Conservation (phyloP, 257 asterid species). For the Gynochthodes officinalis region DNA sequence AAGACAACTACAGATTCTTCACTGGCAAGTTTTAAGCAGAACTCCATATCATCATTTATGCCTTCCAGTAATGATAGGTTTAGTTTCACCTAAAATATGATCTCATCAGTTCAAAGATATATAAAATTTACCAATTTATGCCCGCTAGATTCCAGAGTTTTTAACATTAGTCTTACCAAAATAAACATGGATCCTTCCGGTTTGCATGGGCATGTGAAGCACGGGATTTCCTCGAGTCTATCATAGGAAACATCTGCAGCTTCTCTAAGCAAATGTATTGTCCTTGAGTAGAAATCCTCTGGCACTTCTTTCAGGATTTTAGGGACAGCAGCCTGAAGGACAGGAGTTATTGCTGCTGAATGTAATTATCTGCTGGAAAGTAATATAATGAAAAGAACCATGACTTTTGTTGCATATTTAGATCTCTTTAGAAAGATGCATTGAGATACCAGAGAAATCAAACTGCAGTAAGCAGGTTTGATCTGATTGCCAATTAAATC, state of each 20-base stretch:
- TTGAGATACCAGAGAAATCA: not conserved
- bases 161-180: slow-evolving; percentile 38
- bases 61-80: slow-evolving; percentile 39
- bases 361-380: not conserved
- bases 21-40: slow-evolving; percentile 52
- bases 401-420: not conserved
- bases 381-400: slow-evolving; percentile 5
- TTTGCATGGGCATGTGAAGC: slow-evolving; percentile 46
- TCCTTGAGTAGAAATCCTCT: slow-evolving; percentile 40
- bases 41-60: slow-evolving; percentile 52
- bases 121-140: not conserved
- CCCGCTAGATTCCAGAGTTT: not conserved
- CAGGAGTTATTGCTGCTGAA: not conserved
- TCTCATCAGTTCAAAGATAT: not conserved
- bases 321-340: slow-evolving; percentile 58
- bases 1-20: slow-evolving; percentile 60
- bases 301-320: slow-evolving; percentile 51
- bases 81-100: slow-evolving; percentile 42
- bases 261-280: slow-evolving; percentile 44
- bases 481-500: not conserved
- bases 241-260: slow-evolving; percentile 47
- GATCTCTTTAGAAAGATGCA: not conserved
- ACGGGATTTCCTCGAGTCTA: slow-evolving; percentile 40
- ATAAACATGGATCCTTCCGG: slow-evolving; percentile 76
- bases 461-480: not conserved